Percentiles rank a stretch among this genome's conserved stretches.
phyloP scores from a whole-genome alignment of 2,329 filamentous ascomycete species.

The Colletotrichum melonis region DNA sequence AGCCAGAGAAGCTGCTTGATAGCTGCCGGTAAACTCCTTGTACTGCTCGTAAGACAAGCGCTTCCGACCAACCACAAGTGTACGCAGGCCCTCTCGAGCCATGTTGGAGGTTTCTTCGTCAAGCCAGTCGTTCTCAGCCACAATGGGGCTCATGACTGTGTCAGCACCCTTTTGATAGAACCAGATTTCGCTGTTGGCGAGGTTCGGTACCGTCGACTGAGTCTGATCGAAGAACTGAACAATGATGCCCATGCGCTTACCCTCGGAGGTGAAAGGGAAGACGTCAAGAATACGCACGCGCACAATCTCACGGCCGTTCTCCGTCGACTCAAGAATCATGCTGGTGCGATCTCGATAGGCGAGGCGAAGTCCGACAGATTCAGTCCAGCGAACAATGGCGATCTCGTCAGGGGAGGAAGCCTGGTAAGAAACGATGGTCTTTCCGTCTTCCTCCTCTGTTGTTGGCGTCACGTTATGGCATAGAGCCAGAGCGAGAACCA shows the following conservation, averaged over 20 bases:
- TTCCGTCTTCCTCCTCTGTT: slow-evolving; percentile 83
- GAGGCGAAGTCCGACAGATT: slow-evolving; percentile 88
- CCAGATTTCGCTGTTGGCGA: slow-evolving; percentile 84
- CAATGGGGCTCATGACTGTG: slow-evolving; percentile 97
- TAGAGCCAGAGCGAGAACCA: slow-evolving; percentile 89
- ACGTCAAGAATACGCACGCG: slow-evolving; percentile 91
- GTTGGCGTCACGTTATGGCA: slow-evolving; percentile 98
- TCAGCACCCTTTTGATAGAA: slow-evolving; percentile 99
- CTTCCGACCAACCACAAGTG: slow-evolving; percentile 94
- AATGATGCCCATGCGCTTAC: slow-evolving; percentile 98
- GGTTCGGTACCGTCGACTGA: slow-evolving; percentile 57
- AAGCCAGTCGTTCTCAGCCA: slow-evolving; percentile 96
- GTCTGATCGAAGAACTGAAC: slow-evolving; percentile 81
- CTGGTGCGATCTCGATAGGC: slow-evolving; percentile 86
- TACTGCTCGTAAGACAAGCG: slow-evolving; percentile 84
- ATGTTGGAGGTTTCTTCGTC: slow-evolving; percentile 99
- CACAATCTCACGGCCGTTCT: slow-evolving; percentile 79
- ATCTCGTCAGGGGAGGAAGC: slow-evolving; percentile 98
- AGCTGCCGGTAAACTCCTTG: slow-evolving; percentile 78
- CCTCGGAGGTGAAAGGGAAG: slow-evolving; percentile 97
- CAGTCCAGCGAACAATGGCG: slow-evolving; percentile 95
- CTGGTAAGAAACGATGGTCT: slow-evolving; percentile 86
- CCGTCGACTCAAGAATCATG: slow-evolving; percentile 84
- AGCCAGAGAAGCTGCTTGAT: slow-evolving; percentile 83
- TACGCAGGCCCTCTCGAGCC: slow-evolving; percentile 95